A percentile compares a stretch with the other conserved stretches of the same genome.
Evolutionary conservation across 1,284 basidiomycete genomes (phyloP).

Genomic region (Ceratobasidium sp.): DNA sequence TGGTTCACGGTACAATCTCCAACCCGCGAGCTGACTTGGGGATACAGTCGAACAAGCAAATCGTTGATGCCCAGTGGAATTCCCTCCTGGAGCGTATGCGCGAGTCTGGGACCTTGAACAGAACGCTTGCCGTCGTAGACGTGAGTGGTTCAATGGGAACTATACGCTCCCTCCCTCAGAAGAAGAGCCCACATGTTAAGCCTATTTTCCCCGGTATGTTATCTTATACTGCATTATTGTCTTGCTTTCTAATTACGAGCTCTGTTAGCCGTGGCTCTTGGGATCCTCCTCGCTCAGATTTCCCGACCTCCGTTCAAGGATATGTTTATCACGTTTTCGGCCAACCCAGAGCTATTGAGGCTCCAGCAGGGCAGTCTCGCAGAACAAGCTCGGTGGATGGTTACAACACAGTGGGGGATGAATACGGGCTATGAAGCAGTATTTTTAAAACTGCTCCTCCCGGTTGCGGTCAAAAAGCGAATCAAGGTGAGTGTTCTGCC

Average conservation of each 20-base stretch:
- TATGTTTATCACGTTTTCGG: conserved; percentile 75
- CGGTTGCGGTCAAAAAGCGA: conserved; percentile 66
- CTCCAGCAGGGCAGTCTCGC: conserved; percentile 60
- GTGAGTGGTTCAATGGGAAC: conserved; percentile 78
- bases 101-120: conserved; percentile 68
- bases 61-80: conserved; percentile 74
- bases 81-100: conserved; percentile 66
- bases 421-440: conserved; percentile 73
- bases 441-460: conserved; percentile 69
- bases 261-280: conserved; percentile 66
- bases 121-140: conserved; percentile 75
- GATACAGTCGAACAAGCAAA: conserved; percentile 55
- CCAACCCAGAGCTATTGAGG: conserved; percentile 62
- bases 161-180: not conserved
- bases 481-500: conserved; percentile 58
- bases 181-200: conserved; percentile 18
- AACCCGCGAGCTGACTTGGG: not conserved
- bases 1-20: not conserved
- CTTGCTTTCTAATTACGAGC: not conserved
- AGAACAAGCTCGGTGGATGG: conserved; percentile 61
- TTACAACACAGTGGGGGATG: conserved; percentile 61
- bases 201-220: conserved; percentile 65
- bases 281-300: conserved; percentile 71
- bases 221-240: too few relatives aligned
- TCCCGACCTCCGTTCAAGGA: conserved; percentile 72